Percentiles rank a stretch among this genome's conserved stretches.
phyloP scores from a whole-genome alignment of 805 yeast species.

The Priceomyces medius region DNA sequence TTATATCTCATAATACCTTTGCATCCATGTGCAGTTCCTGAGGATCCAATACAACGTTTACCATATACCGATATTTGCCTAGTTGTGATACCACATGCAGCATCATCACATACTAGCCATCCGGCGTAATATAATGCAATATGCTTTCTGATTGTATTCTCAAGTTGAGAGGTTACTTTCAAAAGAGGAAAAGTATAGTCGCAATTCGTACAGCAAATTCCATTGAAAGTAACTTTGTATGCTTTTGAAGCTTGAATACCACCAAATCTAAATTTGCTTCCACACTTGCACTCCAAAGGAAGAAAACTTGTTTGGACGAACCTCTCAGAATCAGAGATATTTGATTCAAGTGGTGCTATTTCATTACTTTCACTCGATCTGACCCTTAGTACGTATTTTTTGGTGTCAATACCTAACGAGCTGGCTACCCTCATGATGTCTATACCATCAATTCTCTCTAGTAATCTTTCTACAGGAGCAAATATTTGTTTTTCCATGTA shows the following conservation, averaged over 20 bases:
- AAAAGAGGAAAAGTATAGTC: constrained; percentile 48
- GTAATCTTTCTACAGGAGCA: constrained; percentile 85
- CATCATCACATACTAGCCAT: constrained; percentile 81
- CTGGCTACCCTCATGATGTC: constrained; percentile 77
- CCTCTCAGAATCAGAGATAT: constrained; percentile 77
- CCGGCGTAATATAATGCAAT: constrained; percentile 82
- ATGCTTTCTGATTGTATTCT: constrained; percentile 63
- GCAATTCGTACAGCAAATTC: constrained; percentile 70
- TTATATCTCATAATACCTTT: constrained; percentile 80
- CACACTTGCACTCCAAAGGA: constrained; percentile 62
- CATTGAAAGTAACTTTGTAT: constrained; percentile 62
- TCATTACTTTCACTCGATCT: constrained; percentile 41
- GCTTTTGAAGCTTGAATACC: constrained; percentile 69
- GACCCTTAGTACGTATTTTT: constrained; percentile 51
- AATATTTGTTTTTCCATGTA: constrained; percentile 86
- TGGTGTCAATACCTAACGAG: constrained; percentile 74
- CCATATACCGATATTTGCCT: constrained; percentile 90
- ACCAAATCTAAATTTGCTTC: constrained; percentile 59
- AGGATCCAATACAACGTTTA: constrained; percentile 69
- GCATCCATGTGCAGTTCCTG: constrained; percentile 61
- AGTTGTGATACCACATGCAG: constrained; percentile 75
- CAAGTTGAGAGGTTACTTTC: constrained; percentile 69
- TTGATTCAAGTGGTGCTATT: constrained; percentile 76
- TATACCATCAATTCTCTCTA: constrained; percentile 83
- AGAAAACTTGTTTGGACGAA: constrained; percentile 65